Evolutionary conservation across 2,329 filamentous ascomycete species (phyloP).

Genomic region (Colletotrichum nymphaeae): DNA sequence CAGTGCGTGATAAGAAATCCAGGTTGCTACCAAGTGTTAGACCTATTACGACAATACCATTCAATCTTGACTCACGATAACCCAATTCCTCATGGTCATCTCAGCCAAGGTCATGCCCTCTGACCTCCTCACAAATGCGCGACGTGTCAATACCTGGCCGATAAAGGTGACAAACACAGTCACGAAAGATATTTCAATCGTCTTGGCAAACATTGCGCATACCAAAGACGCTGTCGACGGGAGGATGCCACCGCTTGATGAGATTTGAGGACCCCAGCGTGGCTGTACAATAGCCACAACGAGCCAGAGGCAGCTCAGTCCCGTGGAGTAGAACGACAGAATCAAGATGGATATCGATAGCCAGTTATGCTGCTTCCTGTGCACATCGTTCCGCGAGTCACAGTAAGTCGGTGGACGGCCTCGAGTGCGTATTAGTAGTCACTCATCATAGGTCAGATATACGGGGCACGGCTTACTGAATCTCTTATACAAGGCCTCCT

Average conservation of each 20-base stretch:
- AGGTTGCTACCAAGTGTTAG: constrained; percentile 59
- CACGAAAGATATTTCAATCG: constrained; percentile 82
- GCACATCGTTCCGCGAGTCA: constrained; percentile 46
- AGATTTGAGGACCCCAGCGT: constrained; percentile 69
- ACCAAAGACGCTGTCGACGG: constrained; percentile 75
- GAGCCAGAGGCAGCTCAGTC: constrained; percentile 75
- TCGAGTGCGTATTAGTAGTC: constrained; percentile 1
- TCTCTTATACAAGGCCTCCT: constrained; percentile 44
- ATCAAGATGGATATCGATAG: constrained; percentile 58
- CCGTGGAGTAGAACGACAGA: constrained; percentile 71
- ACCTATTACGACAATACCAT: neutral
- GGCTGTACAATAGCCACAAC: constrained; percentile 71
- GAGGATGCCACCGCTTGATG: constrained; percentile 61
- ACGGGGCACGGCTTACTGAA: constrained; percentile 41
- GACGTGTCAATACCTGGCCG: constrained; percentile 79
- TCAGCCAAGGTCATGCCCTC: constrained; percentile 79
- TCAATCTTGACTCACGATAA: constrained; percentile 54
- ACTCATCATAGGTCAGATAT: neutral
- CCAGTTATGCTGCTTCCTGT: constrained; percentile 54
- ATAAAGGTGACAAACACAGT: constrained; percentile 81
- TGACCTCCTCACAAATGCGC: constrained; percentile 70
- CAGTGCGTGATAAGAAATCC: constrained; percentile 79
- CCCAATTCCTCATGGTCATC: constrained; percentile 82
- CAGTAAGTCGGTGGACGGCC: constrained; percentile 47
- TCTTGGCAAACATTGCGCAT: constrained; percentile 78